These are phyloP conservation scores for Nannizziopsis barbatae DNA, from an alignment of 2,329 filamentous ascomycete species.

Conservation along the genomic window DNA sequence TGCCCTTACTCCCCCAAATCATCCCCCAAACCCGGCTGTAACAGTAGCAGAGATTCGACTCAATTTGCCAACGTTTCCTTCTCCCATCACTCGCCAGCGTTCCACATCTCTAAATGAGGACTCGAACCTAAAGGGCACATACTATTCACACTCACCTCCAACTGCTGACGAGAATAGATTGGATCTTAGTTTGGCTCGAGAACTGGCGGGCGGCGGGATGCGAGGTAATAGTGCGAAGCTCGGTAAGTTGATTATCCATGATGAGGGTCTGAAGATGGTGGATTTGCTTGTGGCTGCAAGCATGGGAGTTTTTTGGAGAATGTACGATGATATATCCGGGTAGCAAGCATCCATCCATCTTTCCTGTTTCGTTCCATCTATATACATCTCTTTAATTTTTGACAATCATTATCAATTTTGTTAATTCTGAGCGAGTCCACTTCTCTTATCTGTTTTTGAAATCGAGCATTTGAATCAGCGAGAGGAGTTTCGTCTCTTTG, in stretches of 20 bases:
- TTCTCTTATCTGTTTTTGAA: no score
- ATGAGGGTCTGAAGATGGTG: conserved; percentile 89
- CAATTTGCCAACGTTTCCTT: conserved; percentile 57
- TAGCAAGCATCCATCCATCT: not conserved
- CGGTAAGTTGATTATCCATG: conserved; percentile 80
- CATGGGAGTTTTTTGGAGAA: conserved; percentile 85
- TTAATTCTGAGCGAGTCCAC: no score
- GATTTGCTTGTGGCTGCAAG: conserved; percentile 86
- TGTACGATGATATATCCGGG: conserved; percentile 45
- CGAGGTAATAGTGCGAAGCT: conserved; percentile 80
- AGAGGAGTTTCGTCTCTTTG: no score
- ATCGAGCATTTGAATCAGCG: no score
- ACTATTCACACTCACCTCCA: conserved; percentile 18
- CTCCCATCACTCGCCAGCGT: conserved; percentile 17
- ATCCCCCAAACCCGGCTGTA: conserved; percentile 25
- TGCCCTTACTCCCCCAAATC: not conserved
- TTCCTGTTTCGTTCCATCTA: no score
- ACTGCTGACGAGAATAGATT: conserved; percentile 13
- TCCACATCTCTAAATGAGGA: not conserved
- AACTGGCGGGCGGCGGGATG: conserved; percentile 76
- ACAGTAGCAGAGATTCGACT: conserved; percentile 77
- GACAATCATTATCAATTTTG: no score
- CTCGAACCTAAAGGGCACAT: conserved; percentile 7
- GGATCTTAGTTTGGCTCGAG: conserved; percentile 65
- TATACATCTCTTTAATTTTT: no score